Base-by-base conservation (phyloP, 1,139 yeast genomes). In the Scheffersomyces parashehatae region DNA sequence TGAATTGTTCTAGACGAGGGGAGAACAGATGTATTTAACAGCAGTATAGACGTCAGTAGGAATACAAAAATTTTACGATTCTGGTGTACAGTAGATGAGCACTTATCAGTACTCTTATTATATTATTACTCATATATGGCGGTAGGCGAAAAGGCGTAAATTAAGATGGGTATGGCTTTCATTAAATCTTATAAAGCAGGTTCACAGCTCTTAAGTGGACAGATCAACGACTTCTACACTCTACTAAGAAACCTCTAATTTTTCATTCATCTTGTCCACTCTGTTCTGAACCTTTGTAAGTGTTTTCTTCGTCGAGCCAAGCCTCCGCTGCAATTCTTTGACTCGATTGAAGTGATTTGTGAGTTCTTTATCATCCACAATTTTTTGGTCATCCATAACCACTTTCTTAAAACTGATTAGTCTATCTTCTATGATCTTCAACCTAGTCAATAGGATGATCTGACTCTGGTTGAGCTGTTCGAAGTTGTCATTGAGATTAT, bases 381-480 rank as follows among this genome's bases (percentile, higher is more conserved):
- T 46, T 34, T 50, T 41, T 9, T 48, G 48, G 12, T 50, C 46
- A 20, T 54, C 54, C 33, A 51, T 48, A 9, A 59, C 50, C 14
- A 50, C 55, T 4, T 50, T 47, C 40, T 63, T 58, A 29, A 71
- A 61, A n/a, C 48, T 42, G 3, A 41, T 41, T 12, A 77, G 56
- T 29, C 73, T 60, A 13, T 59, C 62, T 49, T 79, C 79, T 9
- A 79, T 64, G 26, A 65, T 64, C 46, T 66, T 68, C 35, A 82
- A 55, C 31, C 84, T 64, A 0, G 83, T 73, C 3, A 79, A 63
- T 0, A 82, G 63, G 1, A 81, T 77, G 35, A 77, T 61, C 50
- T 82, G 87, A 1, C 85, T 79, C 47, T 80, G 83, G 54, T 77
- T 75, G 30, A 82, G 60, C 54, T 73, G 75, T 49, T 77, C 78